Conservation (phyloP, 192 early-diverging fungal genomes). For the Coemansia sp. region DNA sequence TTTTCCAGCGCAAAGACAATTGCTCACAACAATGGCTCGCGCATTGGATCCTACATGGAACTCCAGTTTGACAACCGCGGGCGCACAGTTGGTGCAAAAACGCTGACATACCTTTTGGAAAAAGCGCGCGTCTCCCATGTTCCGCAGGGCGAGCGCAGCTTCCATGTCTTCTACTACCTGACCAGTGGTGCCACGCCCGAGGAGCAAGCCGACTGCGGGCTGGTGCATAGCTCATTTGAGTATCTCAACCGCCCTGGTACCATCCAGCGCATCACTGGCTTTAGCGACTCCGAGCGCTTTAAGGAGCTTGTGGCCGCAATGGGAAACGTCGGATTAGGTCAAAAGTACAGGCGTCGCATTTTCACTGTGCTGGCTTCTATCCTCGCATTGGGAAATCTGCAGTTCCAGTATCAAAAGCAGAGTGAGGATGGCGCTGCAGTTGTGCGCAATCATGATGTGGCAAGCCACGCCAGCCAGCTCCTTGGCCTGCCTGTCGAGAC, state of each 20-base stretch:
- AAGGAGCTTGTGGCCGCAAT: constrained; percentile 74
- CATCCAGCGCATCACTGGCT: constrained; percentile 57
- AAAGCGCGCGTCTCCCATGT: constrained; percentile 75
- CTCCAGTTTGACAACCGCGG: constrained; percentile 88
- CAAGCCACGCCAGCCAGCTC: constrained; percentile 77
- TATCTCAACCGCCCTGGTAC: constrained; percentile 60
- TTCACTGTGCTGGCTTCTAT: constrained; percentile 83
- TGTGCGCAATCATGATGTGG: constrained; percentile 72
- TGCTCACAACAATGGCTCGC: constrained; percentile 76
- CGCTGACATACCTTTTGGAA: constrained; percentile 85
- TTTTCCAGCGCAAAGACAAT: constrained; percentile 84
- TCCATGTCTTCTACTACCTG: constrained; percentile 95
- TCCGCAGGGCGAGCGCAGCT: constrained; percentile 73
- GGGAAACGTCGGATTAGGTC: constrained; percentile 81
- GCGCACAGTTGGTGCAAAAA: constrained; percentile 80
- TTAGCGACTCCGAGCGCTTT: constrained; percentile 65
- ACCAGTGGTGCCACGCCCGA: constrained; percentile 73
- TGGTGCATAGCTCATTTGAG: constrained; percentile 46
- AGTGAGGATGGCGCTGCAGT: constrained; percentile 77
- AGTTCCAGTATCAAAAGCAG: constrained; percentile 70
- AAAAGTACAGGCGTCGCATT: constrained; percentile 78
- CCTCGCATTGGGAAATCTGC: constrained; percentile 84
- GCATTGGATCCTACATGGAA: constrained; percentile 80
- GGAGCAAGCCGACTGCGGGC: constrained; percentile 63
- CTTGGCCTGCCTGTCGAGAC: constrained; percentile 72